phyloP scores from a whole-genome alignment of 768 basidiomycete species.

The Neoboletus magnificus region DNA sequence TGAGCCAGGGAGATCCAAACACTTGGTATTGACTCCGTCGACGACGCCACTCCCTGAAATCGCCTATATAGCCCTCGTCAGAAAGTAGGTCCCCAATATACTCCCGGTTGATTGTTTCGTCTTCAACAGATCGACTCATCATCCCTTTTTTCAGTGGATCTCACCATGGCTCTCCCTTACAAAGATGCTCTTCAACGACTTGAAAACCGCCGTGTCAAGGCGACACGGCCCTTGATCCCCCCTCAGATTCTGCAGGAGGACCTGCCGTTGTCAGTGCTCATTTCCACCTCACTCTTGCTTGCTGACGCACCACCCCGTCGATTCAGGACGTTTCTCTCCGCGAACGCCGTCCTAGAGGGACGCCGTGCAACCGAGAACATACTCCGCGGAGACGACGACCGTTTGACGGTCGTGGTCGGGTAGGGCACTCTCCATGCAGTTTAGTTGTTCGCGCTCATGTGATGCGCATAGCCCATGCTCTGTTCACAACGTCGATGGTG shows the following conservation, averaged over 20 bases:
- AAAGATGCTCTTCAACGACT: slow-evolving; percentile 76
- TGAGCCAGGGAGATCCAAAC: not conserved
- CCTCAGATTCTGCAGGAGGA: slow-evolving; percentile 95
- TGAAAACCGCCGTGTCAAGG: slow-evolving; percentile 84
- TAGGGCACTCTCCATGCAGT: slow-evolving; percentile 31
- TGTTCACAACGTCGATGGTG: slow-evolving; percentile 85
- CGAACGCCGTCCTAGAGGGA: slow-evolving; percentile 87
- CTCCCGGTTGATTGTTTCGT: slow-evolving; percentile 3
- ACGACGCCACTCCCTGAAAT: not conserved
- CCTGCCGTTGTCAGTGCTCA: slow-evolving; percentile 64
- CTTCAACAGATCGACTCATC: slow-evolving; percentile 18
- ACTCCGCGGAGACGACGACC: slow-evolving; percentile 84
- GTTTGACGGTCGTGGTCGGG: slow-evolving; percentile 90
- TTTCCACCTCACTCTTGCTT: not conserved
- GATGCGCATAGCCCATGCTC: slow-evolving; percentile 73
- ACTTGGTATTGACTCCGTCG: slow-evolving; percentile 12
- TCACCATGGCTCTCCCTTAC: slow-evolving; percentile 69
- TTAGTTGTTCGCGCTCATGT: slow-evolving; percentile 6
- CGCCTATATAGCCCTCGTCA: slow-evolving; percentile 12
- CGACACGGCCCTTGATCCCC: slow-evolving; percentile 85
- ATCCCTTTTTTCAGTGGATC: slow-evolving; percentile 32
- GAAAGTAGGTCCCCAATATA: slow-evolving; percentile 18
- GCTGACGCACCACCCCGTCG: slow-evolving; percentile 4
- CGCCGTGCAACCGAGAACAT: slow-evolving; percentile 75
- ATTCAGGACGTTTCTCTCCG: slow-evolving; percentile 67